phyloP scores from a whole-genome alignment of 2,329 filamentous ascomycete genomes.

The Exophiala aquamarina region DNA sequence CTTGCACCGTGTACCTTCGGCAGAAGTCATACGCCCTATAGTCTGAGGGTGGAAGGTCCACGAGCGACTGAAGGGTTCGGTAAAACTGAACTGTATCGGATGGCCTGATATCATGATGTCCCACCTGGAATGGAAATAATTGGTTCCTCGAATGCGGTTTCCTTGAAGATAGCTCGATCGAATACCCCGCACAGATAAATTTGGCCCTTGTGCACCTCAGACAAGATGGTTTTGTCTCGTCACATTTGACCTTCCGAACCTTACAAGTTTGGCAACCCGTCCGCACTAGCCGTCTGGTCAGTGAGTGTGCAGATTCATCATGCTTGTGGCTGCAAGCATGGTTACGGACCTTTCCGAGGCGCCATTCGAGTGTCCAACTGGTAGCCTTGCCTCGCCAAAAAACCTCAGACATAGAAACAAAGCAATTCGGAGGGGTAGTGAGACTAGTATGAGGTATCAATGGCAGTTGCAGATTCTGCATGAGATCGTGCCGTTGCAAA shows the following conservation, averaged over 20 bases:
- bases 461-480: too few species aligned
- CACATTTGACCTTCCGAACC: conserved; percentile 38
- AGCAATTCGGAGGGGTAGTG: too few species aligned
- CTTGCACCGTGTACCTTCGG: conserved; percentile 8
- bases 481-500: too few species aligned
- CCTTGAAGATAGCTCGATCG: not conserved
- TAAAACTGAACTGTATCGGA: conserved; percentile 5
- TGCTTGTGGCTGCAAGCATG: not conserved
- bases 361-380: not conserved
- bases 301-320: not conserved
- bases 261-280: conserved; percentile 26
- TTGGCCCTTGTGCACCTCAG: conserved; percentile 32
- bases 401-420: too few species aligned
- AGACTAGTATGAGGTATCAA: too few species aligned
- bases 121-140: not conserved
- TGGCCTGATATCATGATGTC: not conserved
- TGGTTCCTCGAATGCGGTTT: not conserved
- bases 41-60: conserved; percentile 4
- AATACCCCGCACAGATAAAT: conserved; percentile 8
- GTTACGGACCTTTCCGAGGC: conserved; percentile 1
- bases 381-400: too few species aligned
- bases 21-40: conserved; percentile 10
- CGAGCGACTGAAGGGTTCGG: conserved; percentile 6
- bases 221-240: conserved; percentile 40
- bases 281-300: conserved; percentile 6